These are phyloP conservation scores for Spergularia azorica DNA, from an alignment of 179 eudicot genomes.

Conservation along the genomic window DNA sequence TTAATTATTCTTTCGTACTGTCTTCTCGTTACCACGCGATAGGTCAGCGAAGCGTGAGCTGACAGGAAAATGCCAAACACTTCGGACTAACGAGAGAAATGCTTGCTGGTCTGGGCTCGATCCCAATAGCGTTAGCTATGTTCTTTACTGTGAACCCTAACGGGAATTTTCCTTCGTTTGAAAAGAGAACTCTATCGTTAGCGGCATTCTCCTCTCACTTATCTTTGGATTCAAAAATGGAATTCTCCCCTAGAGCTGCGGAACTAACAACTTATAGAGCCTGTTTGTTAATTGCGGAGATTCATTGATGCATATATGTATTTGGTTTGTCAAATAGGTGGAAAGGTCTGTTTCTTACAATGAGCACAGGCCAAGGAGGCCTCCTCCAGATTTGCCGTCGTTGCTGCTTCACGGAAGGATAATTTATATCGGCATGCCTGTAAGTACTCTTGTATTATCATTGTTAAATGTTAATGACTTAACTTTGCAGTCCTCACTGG, in stretches of 20 bases:
- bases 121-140: too few relatives aligned
- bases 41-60: too few relatives aligned
- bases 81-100: too few relatives aligned
- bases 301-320: conserved; percentile 4
- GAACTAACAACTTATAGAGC: background rate
- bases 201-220: too few relatives aligned
- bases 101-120: too few relatives aligned
- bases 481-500: background rate
- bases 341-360: conserved; percentile 66
- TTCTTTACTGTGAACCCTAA: too few relatives aligned
- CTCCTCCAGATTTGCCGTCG: conserved; percentile 91
- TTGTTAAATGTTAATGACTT: conserved; percentile 1
- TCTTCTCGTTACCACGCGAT: background rate
- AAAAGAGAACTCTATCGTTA: too few relatives aligned
- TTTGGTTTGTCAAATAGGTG: conserved; percentile 46
- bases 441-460: conserved; percentile 35
- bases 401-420: conserved; percentile 68
- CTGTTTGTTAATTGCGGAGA: conserved; percentile 5
- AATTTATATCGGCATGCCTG: conserved; percentile 86
- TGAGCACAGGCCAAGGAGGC: conserved; percentile 71
- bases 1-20: too few relatives aligned
- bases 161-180: too few relatives aligned
- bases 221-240: too few relatives aligned
- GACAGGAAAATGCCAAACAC: too few relatives aligned
- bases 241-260: too few relatives aligned